phyloP scores from a whole-genome alignment of 352 stramenopile species.

The Globisporangium radiosum region DNA sequence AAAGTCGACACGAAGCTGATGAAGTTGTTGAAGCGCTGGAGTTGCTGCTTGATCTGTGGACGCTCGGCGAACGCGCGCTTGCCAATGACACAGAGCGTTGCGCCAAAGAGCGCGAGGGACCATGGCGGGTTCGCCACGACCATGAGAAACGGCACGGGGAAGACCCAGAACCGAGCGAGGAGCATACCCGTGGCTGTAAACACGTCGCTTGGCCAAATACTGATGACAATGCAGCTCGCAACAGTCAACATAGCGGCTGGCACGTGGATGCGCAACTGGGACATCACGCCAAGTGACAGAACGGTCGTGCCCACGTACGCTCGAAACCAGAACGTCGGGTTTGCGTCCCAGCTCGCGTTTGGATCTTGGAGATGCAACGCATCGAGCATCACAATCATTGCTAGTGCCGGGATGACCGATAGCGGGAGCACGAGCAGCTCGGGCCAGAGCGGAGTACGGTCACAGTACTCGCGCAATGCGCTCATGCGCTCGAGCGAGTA shows the following conservation, averaged over 20 bases:
- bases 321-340: constrained; percentile 4
- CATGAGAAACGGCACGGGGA: constrained; percentile 9
- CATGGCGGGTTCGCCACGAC: not conserved
- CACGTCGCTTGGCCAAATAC: not conserved
- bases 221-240: not conserved
- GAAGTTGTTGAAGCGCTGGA: not conserved
- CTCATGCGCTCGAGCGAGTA: constrained; percentile 23
- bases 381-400: constrained; percentile 6
- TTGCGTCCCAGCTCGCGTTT: not conserved
- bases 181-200: not conserved
- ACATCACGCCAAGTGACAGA: constrained; percentile 1
- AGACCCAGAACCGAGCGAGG: constrained; percentile 6
- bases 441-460: constrained; percentile 2
- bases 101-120: constrained; percentile 4
- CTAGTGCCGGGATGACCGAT: constrained; percentile 7
- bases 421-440: constrained; percentile 3
- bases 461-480: constrained; percentile 15
- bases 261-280: not conserved
- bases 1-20: not conserved
- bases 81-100: not conserved
- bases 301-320: not conserved
- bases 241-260: not conserved
- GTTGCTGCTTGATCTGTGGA: constrained; percentile 2
- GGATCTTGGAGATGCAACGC: constrained; percentile 12
- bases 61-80: constrained; percentile 13